Evolutionary conservation across 1,284 basidiomycete species (phyloP).

Genomic region (Ceratobasidium sp.): DNA sequence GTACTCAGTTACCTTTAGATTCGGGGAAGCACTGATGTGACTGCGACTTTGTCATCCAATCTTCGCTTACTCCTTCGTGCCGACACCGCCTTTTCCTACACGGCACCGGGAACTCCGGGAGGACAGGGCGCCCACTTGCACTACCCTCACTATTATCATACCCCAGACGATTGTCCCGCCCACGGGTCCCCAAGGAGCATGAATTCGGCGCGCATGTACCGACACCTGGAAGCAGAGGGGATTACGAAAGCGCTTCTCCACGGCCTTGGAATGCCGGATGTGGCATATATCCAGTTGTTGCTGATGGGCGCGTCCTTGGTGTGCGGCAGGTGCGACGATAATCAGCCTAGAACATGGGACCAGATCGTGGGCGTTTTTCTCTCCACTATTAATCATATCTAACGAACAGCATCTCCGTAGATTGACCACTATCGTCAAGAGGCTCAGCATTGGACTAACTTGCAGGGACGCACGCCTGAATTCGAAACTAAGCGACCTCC

Average conservation of each 20-base stretch:
- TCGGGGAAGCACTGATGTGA: neutral
- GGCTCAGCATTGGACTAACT: too few species aligned
- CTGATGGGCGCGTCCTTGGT: neutral
- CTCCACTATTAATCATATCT: too few species aligned
- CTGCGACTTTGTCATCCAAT: neutral
- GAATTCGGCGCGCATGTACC: neutral
- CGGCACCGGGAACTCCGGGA: neutral
- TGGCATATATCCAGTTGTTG: constrained; percentile 2
- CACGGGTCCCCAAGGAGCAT: neutral
- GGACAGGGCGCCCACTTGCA: neutral
- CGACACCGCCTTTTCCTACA: constrained; percentile 9
- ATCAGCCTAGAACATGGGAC: neutral
- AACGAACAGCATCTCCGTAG: neutral
- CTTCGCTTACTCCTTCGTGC: constrained; percentile 22
- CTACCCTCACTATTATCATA: constrained; percentile 5
- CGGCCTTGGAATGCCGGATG: constrained; percentile 8
- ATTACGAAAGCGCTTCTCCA: constrained; percentile 8
- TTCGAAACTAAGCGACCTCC: neutral
- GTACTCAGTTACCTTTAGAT: neutral
- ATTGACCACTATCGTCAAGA: neutral
- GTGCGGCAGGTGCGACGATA: neutral
- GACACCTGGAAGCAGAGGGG: constrained; percentile 4
- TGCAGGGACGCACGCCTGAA: neutral
- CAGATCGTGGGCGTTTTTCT: neutral
- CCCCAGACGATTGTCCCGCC: too few species aligned